These are phyloP conservation scores for Prunella vulgaris DNA, from an alignment of 257 asterid species.

Conservation along the genomic window DNA sequence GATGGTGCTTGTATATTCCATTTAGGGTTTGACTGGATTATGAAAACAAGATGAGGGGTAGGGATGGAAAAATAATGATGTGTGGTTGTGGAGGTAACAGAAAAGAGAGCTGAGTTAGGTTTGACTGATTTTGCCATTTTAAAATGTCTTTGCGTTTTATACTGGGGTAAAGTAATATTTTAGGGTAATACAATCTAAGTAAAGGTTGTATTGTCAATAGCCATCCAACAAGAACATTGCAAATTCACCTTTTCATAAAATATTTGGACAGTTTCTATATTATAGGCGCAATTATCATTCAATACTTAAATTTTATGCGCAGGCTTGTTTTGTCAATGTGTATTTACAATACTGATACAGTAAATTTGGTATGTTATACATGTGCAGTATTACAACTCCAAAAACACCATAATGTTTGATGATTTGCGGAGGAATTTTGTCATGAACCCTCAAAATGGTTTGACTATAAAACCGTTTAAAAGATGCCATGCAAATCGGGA, in stretches of 20 bases:
- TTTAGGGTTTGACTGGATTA: too few relatives aligned
- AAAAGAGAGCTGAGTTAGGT: background rate
- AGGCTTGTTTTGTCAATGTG: too few relatives aligned
- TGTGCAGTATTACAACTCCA: constrained; percentile 66
- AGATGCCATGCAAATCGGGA: constrained; percentile 71
- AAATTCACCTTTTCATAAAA: background rate
- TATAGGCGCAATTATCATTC: too few relatives aligned
- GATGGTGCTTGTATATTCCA: too few relatives aligned
- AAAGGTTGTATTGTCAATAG: too few relatives aligned
- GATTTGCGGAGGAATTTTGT: constrained; percentile 87
- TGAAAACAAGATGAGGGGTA: too few relatives aligned
- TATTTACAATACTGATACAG: background rate
- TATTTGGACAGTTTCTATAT: too few relatives aligned
- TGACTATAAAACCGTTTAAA: constrained; percentile 75
- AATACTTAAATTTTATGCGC: too few relatives aligned
- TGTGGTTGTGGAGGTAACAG: background rate
- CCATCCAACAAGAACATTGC: background rate
- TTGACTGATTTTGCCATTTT: too few relatives aligned
- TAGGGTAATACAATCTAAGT: too few relatives aligned
- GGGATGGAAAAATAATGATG: background rate
- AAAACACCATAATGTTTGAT: constrained; percentile 93
- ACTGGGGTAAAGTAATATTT: background rate
- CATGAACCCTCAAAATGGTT: constrained; percentile 93
- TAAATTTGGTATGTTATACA: too few relatives aligned
- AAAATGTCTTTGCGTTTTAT: background rate